Conservation (phyloP, 768 basidiomycete species). For the Mycena indigotica region DNA sequence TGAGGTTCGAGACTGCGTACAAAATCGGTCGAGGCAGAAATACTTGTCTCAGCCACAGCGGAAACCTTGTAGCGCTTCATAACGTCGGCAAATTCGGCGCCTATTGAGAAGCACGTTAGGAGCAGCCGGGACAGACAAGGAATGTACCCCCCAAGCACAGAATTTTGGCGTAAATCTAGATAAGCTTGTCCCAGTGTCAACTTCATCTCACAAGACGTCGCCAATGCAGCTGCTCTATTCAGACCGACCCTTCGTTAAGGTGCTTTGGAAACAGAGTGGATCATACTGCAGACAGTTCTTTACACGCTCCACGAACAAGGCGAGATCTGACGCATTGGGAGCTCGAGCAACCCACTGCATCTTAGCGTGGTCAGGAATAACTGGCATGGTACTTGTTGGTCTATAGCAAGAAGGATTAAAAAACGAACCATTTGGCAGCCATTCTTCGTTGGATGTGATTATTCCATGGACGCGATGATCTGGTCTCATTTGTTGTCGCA, state of each 20-base stretch:
- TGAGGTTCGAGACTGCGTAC: too few species aligned
- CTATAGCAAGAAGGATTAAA: too few species aligned
- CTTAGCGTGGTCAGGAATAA: conserved; percentile 81
- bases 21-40: conserved; percentile 76
- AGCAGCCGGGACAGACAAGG: conserved; percentile 5
- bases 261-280: neutral
- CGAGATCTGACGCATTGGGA: conserved; percentile 59
- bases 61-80: conserved; percentile 46
- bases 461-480: conserved; percentile 79
- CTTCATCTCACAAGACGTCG: conserved; percentile 59
- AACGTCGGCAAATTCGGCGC: conserved; percentile 54
- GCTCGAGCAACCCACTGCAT: conserved; percentile 77
- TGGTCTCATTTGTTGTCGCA: conserved; percentile 88
- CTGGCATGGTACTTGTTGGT: too few species aligned
- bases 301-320: conserved; percentile 57
- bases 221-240: conserved; percentile 67
- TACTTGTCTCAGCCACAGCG: conserved; percentile 27
- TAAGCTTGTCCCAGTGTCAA: conserved; percentile 46
- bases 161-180: conserved; percentile 62
- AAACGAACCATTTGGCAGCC: conserved; percentile 65
- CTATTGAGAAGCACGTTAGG: conserved; percentile 35
- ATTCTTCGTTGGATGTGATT: conserved; percentile 62
- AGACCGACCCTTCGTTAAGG: conserved; percentile 13
- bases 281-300: conserved; percentile 72
- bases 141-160: conserved; percentile 47